Evolutionary conservation across 129 eudicot genomes (phyloP), one percentile per base, ranked within the genome.

Genomic region (Glebionis coronaria): DNA sequence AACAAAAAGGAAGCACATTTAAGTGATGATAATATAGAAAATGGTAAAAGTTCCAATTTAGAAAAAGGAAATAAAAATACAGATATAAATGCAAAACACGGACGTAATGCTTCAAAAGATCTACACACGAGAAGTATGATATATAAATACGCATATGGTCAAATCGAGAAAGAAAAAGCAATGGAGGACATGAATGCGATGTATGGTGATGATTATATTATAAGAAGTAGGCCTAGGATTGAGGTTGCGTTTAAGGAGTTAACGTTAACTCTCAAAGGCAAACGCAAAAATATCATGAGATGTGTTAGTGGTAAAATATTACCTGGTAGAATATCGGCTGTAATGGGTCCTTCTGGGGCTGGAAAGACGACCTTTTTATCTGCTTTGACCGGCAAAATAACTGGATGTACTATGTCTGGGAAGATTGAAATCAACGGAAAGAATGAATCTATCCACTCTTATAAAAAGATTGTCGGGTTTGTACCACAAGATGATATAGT

Each of bases 331-430:
- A 84, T 91, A 63, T 88, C 97, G 44, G 97, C 97, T 67, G 97
- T 91, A 29, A 91, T 91, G 97, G 97, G 97, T 29, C 97, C 97
- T 56, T 91, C 97, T 1, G 97, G 97, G 16, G 97, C 97, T 1
- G 97, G 97, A 52, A 91, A 91, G 71, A 91, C 97, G 11, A 91
- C 97, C 1, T 91, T 91, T 78, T 85, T 91, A 56, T 85, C 94
- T 29, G 94, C 97, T 46, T 68, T 91, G 57, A 78, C 85, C 0
- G 97, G 97, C 55, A 91, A 83, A 61, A 75, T 80, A 38, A 78
- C 76, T 15, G 94, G 96, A 61, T 91, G 97, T 60, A 73, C 65
- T 16, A 76, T 88, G 78, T 61, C 86, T 1, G 97, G 97, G 15
- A 61, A 73, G 63, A 85, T 91, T 75, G 82, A 85, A 21, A 85